These are phyloP conservation scores for Mortierella sp. DNA, from an alignment of 371 early-diverging fungal genomes.

Conservation along the genomic window DNA sequence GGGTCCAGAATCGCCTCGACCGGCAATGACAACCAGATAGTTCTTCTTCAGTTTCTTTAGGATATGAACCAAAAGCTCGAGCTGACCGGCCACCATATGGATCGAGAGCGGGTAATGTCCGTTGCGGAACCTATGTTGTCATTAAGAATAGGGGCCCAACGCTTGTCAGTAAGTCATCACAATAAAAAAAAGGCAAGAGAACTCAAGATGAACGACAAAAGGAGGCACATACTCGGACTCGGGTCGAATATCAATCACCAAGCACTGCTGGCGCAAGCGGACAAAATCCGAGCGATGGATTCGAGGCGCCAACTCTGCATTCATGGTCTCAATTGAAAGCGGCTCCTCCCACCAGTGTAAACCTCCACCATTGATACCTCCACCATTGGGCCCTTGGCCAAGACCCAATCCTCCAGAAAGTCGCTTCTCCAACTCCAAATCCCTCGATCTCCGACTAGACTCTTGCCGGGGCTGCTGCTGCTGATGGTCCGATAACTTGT, in stretches of 20 bases:
- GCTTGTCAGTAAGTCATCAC: background rate
- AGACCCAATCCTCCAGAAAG: slow-evolving; percentile 27
- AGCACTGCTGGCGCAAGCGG: slow-evolving; percentile 63
- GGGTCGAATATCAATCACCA: slow-evolving; percentile 73
- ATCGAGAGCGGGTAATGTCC: slow-evolving; percentile 74
- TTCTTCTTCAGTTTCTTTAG: slow-evolving; percentile 70
- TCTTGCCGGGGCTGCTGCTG: slow-evolving; percentile 16
- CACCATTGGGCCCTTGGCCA: slow-evolving; percentile 1
- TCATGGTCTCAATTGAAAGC: slow-evolving; percentile 65
- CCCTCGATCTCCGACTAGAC: slow-evolving; percentile 21
- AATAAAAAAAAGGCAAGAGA: background rate
- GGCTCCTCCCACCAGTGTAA: slow-evolving; percentile 72
- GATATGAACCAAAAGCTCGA: slow-evolving; percentile 63
- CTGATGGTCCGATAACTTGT: slow-evolving; percentile 7
- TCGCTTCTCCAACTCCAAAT: slow-evolving; percentile 32
- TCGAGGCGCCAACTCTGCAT: slow-evolving; percentile 72
- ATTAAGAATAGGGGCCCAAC: background rate
- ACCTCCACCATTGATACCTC: background rate
- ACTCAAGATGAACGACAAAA: background rate
- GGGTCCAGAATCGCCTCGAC: slow-evolving; percentile 63
- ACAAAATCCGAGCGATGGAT: slow-evolving; percentile 67
- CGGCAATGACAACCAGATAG: slow-evolving; percentile 70
- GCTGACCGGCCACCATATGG: slow-evolving; percentile 64
- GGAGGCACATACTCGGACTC: slow-evolving; percentile 66
- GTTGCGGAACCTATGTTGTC: slow-evolving; percentile 61